phyloP scores from a whole-genome alignment of 2,329 filamentous ascomycete species.

The Paramyrothecium sp. region DNA sequence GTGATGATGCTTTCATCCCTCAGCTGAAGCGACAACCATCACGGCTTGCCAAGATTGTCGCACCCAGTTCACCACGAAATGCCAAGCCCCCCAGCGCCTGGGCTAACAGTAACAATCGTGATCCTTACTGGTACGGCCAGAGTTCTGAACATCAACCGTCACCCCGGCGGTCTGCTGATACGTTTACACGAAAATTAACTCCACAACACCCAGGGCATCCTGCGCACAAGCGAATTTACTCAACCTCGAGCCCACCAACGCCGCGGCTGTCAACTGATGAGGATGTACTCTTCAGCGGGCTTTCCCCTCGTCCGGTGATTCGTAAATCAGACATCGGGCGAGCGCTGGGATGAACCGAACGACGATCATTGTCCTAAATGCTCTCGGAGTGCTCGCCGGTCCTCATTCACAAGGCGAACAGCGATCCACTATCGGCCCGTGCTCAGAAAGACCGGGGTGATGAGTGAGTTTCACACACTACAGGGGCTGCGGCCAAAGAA shows the following conservation, averaged over 20 bases:
- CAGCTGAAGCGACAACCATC: slow-evolving; percentile 51
- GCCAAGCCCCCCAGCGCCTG: slow-evolving; percentile 42
- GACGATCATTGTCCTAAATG: too few species aligned
- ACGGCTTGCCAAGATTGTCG: slow-evolving; percentile 51
- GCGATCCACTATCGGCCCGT: background rate
- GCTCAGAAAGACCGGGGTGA: slow-evolving; percentile 14
- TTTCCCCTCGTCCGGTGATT: slow-evolving; percentile 48
- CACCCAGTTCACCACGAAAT: slow-evolving; percentile 31
- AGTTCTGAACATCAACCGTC: slow-evolving; percentile 27
- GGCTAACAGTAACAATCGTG: slow-evolving; percentile 36
- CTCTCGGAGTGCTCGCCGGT: too few species aligned
- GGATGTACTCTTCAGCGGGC: slow-evolving; percentile 40
- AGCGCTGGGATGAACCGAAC: slow-evolving; percentile 47
- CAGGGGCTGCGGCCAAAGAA: background rate
- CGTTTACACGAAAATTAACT: slow-evolving; percentile 19
- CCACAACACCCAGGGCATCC: slow-evolving; percentile 11
- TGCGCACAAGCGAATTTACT: slow-evolving; percentile 33
- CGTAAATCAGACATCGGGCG: slow-evolving; percentile 49
- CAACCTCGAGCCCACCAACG: slow-evolving; percentile 31
- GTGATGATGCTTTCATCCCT: slow-evolving; percentile 58
- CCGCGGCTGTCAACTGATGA: slow-evolving; percentile 45
- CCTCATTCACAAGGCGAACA: too few species aligned
- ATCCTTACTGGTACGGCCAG: slow-evolving; percentile 34
- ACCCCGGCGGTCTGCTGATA: slow-evolving; percentile 31
- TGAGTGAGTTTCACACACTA: background rate